These are phyloP conservation scores for Anethum foeniculum DNA, from an alignment of 140 eudicot species.

Conservation along the genomic window DNA sequence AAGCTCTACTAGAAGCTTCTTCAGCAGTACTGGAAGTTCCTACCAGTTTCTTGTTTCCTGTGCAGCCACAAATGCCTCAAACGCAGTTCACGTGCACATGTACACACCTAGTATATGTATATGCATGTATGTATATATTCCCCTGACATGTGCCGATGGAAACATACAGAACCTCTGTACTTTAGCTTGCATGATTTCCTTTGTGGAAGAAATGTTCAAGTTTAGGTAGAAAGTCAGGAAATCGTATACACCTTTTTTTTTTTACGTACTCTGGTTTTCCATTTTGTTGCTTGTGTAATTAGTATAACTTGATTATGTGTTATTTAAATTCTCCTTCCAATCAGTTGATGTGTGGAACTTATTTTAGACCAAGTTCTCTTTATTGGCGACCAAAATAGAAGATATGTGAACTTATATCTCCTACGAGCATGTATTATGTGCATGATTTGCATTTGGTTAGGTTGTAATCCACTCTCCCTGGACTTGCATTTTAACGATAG, in stretches of 20 bases:
- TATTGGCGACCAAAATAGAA: not conserved
- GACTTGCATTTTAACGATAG: not conserved
- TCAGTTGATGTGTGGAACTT: too few species aligned
- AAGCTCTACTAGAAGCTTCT: conserved; percentile 52
- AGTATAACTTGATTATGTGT: not conserved
- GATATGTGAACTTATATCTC: not conserved
- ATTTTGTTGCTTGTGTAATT: not conserved
- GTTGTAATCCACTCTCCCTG: not conserved
- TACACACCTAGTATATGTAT: too few species aligned
- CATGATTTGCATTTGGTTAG: not conserved
- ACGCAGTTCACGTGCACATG: not conserved
- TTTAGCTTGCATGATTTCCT: not conserved
- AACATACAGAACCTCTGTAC: not conserved
- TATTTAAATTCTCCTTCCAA: too few species aligned
- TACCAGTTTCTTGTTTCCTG: conserved; percentile 42
- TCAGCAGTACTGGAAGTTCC: conserved; percentile 49
- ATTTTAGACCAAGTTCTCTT: too few species aligned
- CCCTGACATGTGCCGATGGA: not conserved
- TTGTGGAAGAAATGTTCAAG: not conserved
- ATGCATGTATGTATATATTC: too few species aligned
- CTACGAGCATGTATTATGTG: not conserved
- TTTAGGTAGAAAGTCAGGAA: not conserved
- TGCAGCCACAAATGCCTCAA: conserved; percentile 21
- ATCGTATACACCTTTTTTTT: not conserved
- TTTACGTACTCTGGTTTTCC: too few species aligned